These are phyloP conservation scores for Entonaema liquescens DNA, from an alignment of 495 filamentous ascomycete species.

Conservation along the genomic window DNA sequence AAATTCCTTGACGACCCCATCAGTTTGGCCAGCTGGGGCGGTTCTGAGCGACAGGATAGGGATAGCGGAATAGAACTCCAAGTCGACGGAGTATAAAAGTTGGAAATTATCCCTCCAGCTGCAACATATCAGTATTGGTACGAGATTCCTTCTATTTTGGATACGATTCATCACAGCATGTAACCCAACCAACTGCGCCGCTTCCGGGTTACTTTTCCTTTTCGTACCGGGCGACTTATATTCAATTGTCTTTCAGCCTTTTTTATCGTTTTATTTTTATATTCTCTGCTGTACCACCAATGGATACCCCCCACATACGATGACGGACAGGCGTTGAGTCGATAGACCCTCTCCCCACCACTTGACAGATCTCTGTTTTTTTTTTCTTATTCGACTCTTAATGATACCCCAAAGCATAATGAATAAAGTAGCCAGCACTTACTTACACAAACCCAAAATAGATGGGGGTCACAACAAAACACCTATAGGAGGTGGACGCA, in stretches of 20 bases:
- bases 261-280: conserved; percentile 28
- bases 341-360: conserved; percentile 40
- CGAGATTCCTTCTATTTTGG: conserved; percentile 33
- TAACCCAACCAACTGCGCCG: conserved; percentile 34
- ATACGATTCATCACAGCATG: conserved; percentile 38
- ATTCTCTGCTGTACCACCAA: conserved; percentile 34
- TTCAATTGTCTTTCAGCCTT: conserved; percentile 18
- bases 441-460: conserved; percentile 23
- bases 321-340: conserved; percentile 33
- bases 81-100: conserved; percentile 46
- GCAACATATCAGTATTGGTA: conserved; percentile 21
- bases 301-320: conserved; percentile 35
- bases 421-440: conserved; percentile 30
- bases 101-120: conserved; percentile 8
- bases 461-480: conserved; percentile 43
- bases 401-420: conserved; percentile 45
- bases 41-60: conserved; percentile 55
- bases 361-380: conserved; percentile 33
- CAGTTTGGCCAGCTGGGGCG: conserved; percentile 43
- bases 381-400: conserved; percentile 28
- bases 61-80: conserved; percentile 63
- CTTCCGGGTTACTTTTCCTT: conserved; percentile 25
- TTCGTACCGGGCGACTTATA: conserved; percentile 13
- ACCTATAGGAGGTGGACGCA: conserved; percentile 23
- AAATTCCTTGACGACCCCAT: conserved; percentile 22